These are phyloP conservation scores for Myriosclerotinia duriaeana DNA, from an alignment of 2,329 filamentous ascomycete species.

Conservation along the genomic window DNA sequence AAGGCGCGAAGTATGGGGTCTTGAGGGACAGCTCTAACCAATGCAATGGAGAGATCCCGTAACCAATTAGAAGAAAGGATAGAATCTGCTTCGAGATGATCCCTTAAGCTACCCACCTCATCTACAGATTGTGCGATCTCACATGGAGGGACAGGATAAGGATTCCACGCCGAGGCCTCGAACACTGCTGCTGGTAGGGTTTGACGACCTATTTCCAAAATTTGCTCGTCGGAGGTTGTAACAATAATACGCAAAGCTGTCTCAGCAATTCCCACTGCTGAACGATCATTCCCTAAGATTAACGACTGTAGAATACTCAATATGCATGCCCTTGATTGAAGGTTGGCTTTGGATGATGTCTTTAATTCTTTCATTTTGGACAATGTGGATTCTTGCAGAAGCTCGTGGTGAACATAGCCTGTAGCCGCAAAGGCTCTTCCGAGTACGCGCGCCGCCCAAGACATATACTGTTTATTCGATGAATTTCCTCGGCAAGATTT, in stretches of 20 bases:
- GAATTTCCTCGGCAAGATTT: constrained; percentile 67
- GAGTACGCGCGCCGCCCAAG: constrained; percentile 83
- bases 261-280: constrained; percentile 60
- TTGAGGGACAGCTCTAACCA: constrained; percentile 58
- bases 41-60: constrained; percentile 56
- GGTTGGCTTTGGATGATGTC: constrained; percentile 39
- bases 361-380: constrained; percentile 45
- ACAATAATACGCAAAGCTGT: constrained; percentile 57
- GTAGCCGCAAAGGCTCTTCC: constrained; percentile 80
- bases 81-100: constrained; percentile 26
- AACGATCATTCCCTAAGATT: constrained; percentile 56
- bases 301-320: constrained; percentile 61
- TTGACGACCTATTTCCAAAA: constrained; percentile 53
- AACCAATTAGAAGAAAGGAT: constrained; percentile 59
- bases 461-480: constrained; percentile 66
- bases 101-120: constrained; percentile 21
- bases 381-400: constrained; percentile 60
- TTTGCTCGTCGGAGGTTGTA: constrained; percentile 44
- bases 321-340: constrained; percentile 62
- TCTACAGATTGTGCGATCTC: constrained; percentile 41
- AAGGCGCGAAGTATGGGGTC: constrained; percentile 71
- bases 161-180: constrained; percentile 56
- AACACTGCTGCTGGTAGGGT: constrained; percentile 54
- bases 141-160: constrained; percentile 56
- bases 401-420: constrained; percentile 62